phyloP scores from a whole-genome alignment of 139 green algal species.

The Chlorella sp. region DNA sequence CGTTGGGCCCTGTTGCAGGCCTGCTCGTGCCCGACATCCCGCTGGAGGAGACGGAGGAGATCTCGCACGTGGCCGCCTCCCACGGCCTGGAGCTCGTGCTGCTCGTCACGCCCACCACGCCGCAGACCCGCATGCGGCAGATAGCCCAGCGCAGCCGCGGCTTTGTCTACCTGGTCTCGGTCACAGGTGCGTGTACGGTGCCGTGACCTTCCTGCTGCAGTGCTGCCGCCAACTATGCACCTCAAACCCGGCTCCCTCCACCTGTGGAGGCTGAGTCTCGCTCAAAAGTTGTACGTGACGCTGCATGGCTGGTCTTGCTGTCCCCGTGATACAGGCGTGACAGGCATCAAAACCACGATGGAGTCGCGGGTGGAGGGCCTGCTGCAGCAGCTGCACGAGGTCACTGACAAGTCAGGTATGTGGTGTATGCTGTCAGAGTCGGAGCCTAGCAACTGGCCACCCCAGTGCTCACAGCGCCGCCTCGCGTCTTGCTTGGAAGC shows the following conservation, averaged over 20 bases:
- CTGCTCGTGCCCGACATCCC: constrained; percentile 97
- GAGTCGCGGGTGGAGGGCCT: constrained; percentile 80
- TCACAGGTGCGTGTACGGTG: constrained; percentile 63
- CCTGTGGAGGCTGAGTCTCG: no score
- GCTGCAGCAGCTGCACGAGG: constrained; percentile 69
- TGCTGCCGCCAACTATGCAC: no score
- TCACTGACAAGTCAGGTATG: constrained; percentile 87
- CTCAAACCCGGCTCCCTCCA: no score
- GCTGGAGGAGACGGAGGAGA: constrained; percentile 90
- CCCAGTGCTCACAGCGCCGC: no score
- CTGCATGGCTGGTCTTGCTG: no score
- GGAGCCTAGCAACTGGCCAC: no score
- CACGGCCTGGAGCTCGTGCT: constrained; percentile 93
- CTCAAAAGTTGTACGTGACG: no score
- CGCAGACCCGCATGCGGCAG: constrained; percentile 55
- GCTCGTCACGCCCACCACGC: constrained; percentile 93
- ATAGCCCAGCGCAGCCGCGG: constrained; percentile 89
- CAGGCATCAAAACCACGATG: constrained; percentile 72
- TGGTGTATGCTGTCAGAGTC: no score
- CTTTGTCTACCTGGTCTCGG: constrained; percentile 98
- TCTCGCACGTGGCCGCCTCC: constrained; percentile 63
- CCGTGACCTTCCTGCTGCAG: no score
- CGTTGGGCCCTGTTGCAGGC: constrained; percentile 49
- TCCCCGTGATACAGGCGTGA: constrained; percentile 77
- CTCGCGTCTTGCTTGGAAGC: no score